phyloP scores from a whole-genome alignment of 345 rosid species.

The Laguncularia racemosa region DNA sequence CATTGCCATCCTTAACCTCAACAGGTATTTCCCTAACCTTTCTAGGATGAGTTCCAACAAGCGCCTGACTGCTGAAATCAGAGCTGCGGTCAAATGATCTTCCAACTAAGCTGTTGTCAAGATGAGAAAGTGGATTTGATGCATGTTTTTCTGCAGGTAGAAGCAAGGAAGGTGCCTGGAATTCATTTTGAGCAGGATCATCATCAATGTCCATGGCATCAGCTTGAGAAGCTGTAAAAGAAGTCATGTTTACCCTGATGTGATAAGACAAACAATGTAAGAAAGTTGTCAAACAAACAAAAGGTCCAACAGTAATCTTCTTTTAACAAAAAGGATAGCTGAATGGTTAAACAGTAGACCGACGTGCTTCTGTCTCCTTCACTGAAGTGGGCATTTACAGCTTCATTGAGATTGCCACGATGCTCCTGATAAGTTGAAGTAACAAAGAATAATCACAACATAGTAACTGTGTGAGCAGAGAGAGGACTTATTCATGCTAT shows the following conservation, averaged over 20 bases:
- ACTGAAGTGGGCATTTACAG: constrained; percentile 81
- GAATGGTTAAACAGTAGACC: constrained; percentile 9
- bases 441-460: constrained; percentile 8
- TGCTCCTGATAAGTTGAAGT: constrained; percentile 55
- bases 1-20: constrained; percentile 60
- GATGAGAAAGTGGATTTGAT: constrained; percentile 32
- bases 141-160: constrained; percentile 26
- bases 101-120: constrained; percentile 38
- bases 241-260: constrained; percentile 13
- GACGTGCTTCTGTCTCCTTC: constrained; percentile 75
- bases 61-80: constrained; percentile 30
- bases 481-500: too few relatives aligned
- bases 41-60: constrained; percentile 74
- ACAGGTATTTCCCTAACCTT: constrained; percentile 85
- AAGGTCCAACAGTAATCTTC: neutral
- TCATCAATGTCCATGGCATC: constrained; percentile 91
- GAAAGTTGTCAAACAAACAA: neutral
- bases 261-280: neutral
- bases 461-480: too few relatives aligned
- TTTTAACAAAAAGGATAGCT: neutral
- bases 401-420: constrained; percentile 85
- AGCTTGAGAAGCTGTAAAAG: constrained; percentile 32
- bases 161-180: constrained; percentile 28
- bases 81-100: constrained; percentile 35
- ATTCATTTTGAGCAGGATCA: constrained; percentile 43